These are phyloP conservation scores for Nemania bipapillata DNA, from an alignment of 2,329 filamentous ascomycete species.

Conservation along the genomic window DNA sequence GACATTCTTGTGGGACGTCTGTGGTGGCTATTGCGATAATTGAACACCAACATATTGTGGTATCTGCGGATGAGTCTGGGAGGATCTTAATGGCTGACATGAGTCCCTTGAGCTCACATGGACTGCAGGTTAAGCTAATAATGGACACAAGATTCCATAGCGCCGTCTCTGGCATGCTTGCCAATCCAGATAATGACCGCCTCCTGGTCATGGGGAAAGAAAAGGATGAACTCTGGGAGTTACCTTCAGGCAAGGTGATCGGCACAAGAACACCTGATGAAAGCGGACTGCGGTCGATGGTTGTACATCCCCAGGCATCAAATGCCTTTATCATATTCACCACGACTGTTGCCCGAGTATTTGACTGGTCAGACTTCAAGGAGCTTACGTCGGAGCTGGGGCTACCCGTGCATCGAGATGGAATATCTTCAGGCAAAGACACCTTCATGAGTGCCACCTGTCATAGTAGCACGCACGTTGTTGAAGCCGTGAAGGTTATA, in stretches of 20 bases:
- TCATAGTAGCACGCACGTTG: slow-evolving; percentile 21
- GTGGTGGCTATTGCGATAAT: slow-evolving; percentile 40
- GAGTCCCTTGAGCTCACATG: not conserved
- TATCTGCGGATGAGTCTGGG: slow-evolving; percentile 47
- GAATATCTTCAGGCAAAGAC: slow-evolving; percentile 16
- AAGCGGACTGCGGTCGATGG: slow-evolving; percentile 25
- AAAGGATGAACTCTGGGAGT: slow-evolving; percentile 42
- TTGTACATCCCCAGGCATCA: slow-evolving; percentile 26
- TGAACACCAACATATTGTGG: slow-evolving; percentile 38
- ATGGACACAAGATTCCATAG: slow-evolving; percentile 34
- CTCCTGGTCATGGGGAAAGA: slow-evolving; percentile 41
- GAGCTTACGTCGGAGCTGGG: slow-evolving; percentile 23
- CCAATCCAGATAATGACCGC: slow-evolving; percentile 38
- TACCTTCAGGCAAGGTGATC: slow-evolving; percentile 39
- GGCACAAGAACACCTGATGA: slow-evolving; percentile 18
- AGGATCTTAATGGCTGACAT: slow-evolving; percentile 44
- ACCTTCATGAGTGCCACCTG: slow-evolving; percentile 16
- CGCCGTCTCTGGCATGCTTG: slow-evolving; percentile 35
- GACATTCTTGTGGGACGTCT: slow-evolving; percentile 40
- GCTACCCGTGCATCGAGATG: slow-evolving; percentile 21
- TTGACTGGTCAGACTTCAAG: slow-evolving; percentile 30
- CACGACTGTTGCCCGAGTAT: slow-evolving; percentile 18
- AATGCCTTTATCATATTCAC: slow-evolving; percentile 32
- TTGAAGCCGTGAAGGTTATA: slow-evolving; percentile 26
- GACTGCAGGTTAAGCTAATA: slow-evolving; percentile 25